Evolutionary conservation across 2,329 filamentous ascomycete genomes (phyloP).

Genomic region (Xylariaceae sp.): DNA sequence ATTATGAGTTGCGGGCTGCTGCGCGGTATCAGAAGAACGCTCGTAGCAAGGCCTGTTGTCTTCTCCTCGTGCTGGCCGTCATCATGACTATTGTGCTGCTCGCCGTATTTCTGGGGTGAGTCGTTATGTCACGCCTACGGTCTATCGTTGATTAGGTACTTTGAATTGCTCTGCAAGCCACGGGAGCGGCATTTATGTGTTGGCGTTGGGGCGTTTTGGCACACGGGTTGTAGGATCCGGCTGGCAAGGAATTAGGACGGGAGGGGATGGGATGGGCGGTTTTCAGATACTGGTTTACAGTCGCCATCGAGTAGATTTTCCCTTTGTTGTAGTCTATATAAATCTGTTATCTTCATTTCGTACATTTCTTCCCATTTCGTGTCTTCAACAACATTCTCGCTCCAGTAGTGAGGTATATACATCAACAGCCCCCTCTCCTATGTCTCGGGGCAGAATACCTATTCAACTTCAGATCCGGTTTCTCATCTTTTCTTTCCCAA

Average conservation of each 20-base stretch:
- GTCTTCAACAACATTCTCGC: too few relatives aligned
- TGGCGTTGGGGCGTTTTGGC: constrained; percentile 17
- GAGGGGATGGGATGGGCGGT: background rate
- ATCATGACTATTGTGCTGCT: constrained; percentile 86
- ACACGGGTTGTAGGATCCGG: background rate
- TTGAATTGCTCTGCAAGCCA: constrained; percentile 14
- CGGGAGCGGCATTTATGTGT: constrained; percentile 4
- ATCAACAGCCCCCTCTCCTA: too few relatives aligned
- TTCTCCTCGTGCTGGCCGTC: constrained; percentile 81
- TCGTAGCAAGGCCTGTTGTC: constrained; percentile 86
- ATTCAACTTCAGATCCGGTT: too few relatives aligned
- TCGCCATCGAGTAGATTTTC: background rate
- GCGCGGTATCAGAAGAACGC: constrained; percentile 93
- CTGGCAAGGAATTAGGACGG: background rate
- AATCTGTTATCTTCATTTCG: background rate
- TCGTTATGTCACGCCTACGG: background rate
- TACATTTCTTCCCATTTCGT: background rate
- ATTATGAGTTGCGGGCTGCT: constrained; percentile 77
- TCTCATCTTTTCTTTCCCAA: too few relatives aligned
- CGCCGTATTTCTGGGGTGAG: constrained; percentile 72
- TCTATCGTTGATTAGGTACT: constrained; percentile 4
- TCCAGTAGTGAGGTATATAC: too few relatives aligned
- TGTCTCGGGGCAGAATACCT: too few relatives aligned
- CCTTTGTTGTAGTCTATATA: background rate
- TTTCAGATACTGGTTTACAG: constrained; percentile 6